Evolutionary conservation across 371 early-diverging fungal species (phyloP).

Genomic region (Amoeboaphelidium protococcarum): DNA sequence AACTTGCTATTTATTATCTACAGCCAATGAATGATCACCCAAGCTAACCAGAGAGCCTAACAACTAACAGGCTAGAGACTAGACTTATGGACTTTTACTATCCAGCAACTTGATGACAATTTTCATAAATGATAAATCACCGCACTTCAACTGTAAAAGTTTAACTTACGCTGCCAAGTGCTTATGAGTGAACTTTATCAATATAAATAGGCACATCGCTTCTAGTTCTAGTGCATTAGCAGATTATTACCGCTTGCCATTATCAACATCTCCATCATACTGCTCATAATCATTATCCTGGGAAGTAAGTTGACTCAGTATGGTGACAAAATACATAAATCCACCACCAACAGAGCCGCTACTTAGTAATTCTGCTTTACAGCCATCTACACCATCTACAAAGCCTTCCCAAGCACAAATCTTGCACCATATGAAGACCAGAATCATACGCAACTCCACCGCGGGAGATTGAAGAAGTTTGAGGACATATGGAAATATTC

Average conservation of each 20-base stretch:
- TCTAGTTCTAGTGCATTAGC: too few relatives aligned
- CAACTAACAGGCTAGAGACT: too few relatives aligned
- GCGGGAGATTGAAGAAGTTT: slow-evolving; percentile 85
- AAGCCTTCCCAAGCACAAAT: slow-evolving; percentile 68
- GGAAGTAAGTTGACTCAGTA: slow-evolving; percentile 50
- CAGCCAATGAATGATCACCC: too few relatives aligned
- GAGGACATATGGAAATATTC: slow-evolving; percentile 85
- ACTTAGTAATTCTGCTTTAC: slow-evolving; percentile 24
- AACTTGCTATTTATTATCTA: too few relatives aligned
- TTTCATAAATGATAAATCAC: too few relatives aligned
- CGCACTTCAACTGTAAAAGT: too few relatives aligned
- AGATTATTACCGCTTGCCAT: background rate
- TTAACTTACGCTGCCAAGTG: too few relatives aligned
- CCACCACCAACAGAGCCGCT: slow-evolving; percentile 70
- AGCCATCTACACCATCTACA: slow-evolving; percentile 22
- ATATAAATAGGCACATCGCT: too few relatives aligned
- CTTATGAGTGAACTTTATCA: too few relatives aligned
- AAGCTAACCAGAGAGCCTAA: too few relatives aligned
- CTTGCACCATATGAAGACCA: slow-evolving; percentile 89
- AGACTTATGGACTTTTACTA: too few relatives aligned
- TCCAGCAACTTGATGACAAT: too few relatives aligned
- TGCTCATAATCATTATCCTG: slow-evolving; percentile 53
- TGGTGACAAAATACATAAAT: slow-evolving; percentile 64
- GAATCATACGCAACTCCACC: slow-evolving; percentile 64
- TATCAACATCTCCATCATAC: background rate